Evolutionary conservation across 495 filamentous ascomycete genomes (phyloP).

Genomic region (Aspergillus sparsus): DNA sequence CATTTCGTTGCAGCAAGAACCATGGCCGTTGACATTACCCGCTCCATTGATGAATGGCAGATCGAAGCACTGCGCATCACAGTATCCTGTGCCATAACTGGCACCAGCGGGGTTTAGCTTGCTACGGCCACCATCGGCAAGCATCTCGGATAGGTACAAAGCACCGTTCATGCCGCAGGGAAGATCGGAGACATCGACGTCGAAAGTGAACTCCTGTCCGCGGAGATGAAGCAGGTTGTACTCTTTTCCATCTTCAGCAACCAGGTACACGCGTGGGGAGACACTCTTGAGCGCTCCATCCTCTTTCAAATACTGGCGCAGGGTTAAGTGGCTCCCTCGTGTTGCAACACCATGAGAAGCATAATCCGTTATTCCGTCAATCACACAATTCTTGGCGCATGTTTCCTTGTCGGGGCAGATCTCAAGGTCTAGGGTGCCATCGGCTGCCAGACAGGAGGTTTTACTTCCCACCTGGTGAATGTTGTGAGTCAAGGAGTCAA

Average conservation of each 20-base stretch:
- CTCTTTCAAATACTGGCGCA: conserved; percentile 37
- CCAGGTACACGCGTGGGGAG: conserved; percentile 62
- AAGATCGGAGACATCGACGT: conserved; percentile 61
- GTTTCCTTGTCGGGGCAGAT: conserved; percentile 14
- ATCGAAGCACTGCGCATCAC: conserved; percentile 65
- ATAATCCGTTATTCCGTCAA: conserved; percentile 14
- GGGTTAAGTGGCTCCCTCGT: conserved; percentile 1
- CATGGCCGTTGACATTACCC: conserved; percentile 51
- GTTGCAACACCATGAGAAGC: conserved; percentile 7
- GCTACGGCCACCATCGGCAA: conserved; percentile 53
- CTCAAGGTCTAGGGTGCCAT: neutral
- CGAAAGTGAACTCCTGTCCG: conserved; percentile 62
- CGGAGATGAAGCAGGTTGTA: conserved; percentile 62
- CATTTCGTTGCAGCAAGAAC: conserved; percentile 63
- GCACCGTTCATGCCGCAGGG: conserved; percentile 70
- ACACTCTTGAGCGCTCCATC: conserved; percentile 34
- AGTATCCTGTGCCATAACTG: conserved; percentile 68
- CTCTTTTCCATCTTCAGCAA: conserved; percentile 49
- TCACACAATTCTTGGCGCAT: conserved; percentile 14
- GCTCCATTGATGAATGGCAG: conserved; percentile 60
- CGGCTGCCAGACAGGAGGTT: neutral
- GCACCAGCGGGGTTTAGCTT: conserved; percentile 61
- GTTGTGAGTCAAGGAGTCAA: neutral
- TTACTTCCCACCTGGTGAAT: neutral
- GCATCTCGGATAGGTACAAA: conserved; percentile 67